Evolutionary conservation across 2,329 filamentous ascomycete species (phyloP), one percentile per base, ranked within the genome.

Genomic region (Paramyrothecium sp.): DNA sequence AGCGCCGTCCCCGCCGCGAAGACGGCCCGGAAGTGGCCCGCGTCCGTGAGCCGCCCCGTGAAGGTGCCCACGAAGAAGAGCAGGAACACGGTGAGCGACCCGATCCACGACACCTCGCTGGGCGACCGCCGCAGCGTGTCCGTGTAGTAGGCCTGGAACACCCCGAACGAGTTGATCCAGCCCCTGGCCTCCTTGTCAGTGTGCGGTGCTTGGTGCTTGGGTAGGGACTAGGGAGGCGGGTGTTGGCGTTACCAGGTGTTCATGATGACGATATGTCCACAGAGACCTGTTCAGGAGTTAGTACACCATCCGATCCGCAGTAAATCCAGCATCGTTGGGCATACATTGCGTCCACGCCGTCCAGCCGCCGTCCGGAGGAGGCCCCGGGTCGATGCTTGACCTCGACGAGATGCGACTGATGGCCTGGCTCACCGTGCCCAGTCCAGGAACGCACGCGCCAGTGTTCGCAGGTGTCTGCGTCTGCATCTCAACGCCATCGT

Each of bases 101-200:
- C 80, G 60, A 83, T 82, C 79, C 80, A 82, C 2, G 79, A 78
- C 22, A 83, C 73, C 48, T 77, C 73, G 1, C 79, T 80, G 0
- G 77, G 75, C 0, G 75, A 63, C 0, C 74, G 74, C 4, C 61
- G 60, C 0, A 81, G 73, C 7, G 67, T 58, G 4, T 70, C 65
- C 4, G 68, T 71, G 67, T 84, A 85, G 70, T 84, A 83, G 0
- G 78, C 69, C 58, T 85, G 80, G 62, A 83, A 85, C 4, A 79
- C 71, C n/a, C 82, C 81, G 58, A 84, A 85, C 1, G 80, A 82
- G 68, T 80, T 82, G 61, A 82, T 76, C 61, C 80, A 76, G 34
- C 82, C 82, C 79, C 72, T 73, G 55, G 11, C 26, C 50, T 54
- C 7, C 10, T 7, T 51, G 21, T 56, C 10, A 57, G 50, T 53